These are phyloP conservation scores for Serpula lacrymans DNA, from an alignment of 768 basidiomycete species.

Conservation along the genomic window DNA sequence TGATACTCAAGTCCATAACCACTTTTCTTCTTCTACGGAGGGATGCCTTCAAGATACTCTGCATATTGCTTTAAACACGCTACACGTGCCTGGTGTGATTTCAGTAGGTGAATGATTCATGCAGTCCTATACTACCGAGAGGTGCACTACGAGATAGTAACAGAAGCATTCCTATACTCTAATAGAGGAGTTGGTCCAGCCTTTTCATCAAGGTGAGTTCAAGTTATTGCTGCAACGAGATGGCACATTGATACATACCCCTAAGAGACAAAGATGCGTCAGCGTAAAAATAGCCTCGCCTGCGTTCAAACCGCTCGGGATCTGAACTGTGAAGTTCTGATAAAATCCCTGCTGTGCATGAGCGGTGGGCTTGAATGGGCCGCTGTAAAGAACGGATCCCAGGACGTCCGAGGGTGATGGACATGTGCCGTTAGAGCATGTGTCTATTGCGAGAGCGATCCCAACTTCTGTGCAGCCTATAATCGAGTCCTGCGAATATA, in stretches of 20 bases:
- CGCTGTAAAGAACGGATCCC: conserved; percentile 25
- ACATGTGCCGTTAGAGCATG: conserved; percentile 18
- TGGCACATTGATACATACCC: conserved; percentile 3
- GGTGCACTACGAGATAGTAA: conserved; percentile 18
- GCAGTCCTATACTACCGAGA: no score
- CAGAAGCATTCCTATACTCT: conserved; percentile 22
- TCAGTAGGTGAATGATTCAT: no score
- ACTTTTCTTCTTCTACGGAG: no score
- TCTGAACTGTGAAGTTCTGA: conserved; percentile 22
- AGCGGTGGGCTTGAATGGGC: conserved; percentile 21
- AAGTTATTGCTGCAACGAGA: no score
- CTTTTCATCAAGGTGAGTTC: no score
- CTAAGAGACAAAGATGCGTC: conserved; percentile 4
- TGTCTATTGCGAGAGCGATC: conserved; percentile 23
- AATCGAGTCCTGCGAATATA: conserved; percentile 13
- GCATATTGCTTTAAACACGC: no score
- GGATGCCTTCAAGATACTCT: no score
- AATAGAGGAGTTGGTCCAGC: conserved; percentile 21
- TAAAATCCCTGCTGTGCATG: conserved; percentile 17
- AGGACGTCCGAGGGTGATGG: conserved; percentile 17
- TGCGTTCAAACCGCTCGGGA: conserved; percentile 9
- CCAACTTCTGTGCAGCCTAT: conserved; percentile 22
- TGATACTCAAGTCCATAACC: no score
- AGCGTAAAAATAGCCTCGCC: conserved; percentile 14
- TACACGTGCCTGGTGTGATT: no score